A percentile compares a stretch with the other conserved stretches of the same genome.
Conservation (phyloP, 345 rosid species). For the Murraya paniculata region DNA sequence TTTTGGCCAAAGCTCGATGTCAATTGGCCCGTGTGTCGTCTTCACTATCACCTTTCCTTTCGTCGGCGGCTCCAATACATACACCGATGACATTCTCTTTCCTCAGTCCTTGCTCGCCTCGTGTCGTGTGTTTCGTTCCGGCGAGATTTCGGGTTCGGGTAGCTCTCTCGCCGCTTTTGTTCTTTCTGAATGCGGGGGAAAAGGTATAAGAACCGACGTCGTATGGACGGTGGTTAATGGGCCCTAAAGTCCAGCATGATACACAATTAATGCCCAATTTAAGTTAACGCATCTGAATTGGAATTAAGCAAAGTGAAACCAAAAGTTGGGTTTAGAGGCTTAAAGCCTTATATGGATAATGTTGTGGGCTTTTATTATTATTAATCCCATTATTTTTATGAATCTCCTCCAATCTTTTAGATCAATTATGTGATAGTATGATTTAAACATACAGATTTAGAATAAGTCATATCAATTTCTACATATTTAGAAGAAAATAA, state of each 20-base stretch:
- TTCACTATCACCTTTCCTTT: conserved; percentile 82
- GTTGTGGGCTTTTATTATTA: no score
- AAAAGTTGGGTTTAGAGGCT: no score
- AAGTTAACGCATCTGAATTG: neutral
- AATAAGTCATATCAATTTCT: no score
- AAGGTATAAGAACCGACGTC: neutral
- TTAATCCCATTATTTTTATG: no score
- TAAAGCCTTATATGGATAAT: no score
- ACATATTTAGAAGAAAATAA: no score
- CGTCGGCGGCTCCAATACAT: conserved; percentile 92
- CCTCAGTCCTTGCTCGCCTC: neutral
- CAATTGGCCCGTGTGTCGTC: conserved; percentile 83
- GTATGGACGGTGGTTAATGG: neutral
- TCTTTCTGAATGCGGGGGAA: neutral
- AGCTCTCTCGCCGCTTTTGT: neutral
- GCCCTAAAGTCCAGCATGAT: neutral
- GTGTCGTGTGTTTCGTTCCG: neutral
- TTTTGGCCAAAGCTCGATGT: conserved; percentile 94
- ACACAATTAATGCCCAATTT: neutral
- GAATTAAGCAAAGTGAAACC: neutral
- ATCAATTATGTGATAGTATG: no score
- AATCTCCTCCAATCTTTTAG: no score
- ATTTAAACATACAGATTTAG: no score
- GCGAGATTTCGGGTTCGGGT: neutral
- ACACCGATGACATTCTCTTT: conserved; percentile 68